Percentiles rank a stretch among this genome's conserved stretches.
These are phyloP conservation scores for Kokia cookei DNA, from an alignment of 441 rosid species.

Conservation along the genomic window DNA sequence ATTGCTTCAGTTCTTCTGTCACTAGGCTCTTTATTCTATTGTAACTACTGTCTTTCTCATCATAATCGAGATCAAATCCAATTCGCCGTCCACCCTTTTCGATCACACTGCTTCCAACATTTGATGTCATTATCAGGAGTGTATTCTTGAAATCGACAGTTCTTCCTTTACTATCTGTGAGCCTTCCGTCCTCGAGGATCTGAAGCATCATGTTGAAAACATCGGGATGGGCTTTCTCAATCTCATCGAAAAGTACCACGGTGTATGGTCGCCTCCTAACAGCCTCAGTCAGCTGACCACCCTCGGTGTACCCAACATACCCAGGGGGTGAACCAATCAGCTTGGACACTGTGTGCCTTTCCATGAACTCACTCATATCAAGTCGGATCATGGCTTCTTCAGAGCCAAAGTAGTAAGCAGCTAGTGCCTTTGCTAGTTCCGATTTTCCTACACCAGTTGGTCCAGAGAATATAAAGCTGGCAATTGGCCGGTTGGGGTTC, in stretches of 20 bases:
- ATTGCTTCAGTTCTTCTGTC: constrained; percentile 82
- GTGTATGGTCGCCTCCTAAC: constrained; percentile 94
- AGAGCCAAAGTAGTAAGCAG: constrained; percentile 92
- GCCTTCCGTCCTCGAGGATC: constrained; percentile 93
- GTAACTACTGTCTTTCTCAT: constrained; percentile 90
- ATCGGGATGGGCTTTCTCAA: constrained; percentile 97
- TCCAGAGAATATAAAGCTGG: constrained; percentile 98
- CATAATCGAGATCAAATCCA: constrained; percentile 91
- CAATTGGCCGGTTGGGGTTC: constrained; percentile 93
- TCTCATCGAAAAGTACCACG: constrained; percentile 88
- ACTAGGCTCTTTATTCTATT: constrained; percentile 91
- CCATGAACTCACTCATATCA: constrained; percentile 99
- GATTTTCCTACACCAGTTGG: constrained; percentile 99
- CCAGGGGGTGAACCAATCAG: constrained; percentile 99
- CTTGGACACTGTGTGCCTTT: constrained; percentile 91
- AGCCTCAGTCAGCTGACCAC: constrained; percentile 96
- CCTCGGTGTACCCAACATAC: constrained; percentile 95
- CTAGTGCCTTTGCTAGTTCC: constrained; percentile 90
- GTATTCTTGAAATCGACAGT: constrained; percentile 98
- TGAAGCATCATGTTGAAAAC: constrained; percentile 99
- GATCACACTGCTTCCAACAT: constrained; percentile 92
- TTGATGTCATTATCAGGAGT: constrained; percentile 93
- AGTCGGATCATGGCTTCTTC: constrained; percentile 97
- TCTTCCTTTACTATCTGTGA: constrained; percentile 98
- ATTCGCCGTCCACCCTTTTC: constrained; percentile 91